These are phyloP conservation scores for Alternaria sp. DNA, from an alignment of 2,329 filamentous ascomycete species.

Conservation along the genomic window DNA sequence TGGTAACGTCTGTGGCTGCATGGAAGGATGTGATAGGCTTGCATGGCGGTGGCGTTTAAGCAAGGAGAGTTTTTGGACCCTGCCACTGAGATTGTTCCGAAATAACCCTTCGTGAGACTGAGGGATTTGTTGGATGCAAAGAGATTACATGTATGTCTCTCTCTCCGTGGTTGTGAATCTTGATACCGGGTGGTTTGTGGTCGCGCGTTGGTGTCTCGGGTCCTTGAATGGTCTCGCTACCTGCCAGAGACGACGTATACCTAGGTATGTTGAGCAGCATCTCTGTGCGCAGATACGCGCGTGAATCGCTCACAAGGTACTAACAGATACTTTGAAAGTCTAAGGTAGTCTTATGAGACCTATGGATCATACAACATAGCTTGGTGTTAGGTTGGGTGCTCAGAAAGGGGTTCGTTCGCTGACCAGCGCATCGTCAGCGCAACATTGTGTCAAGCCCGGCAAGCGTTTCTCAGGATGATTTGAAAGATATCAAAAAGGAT, in stretches of 20 bases:
- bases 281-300: neutral
- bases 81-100: neutral
- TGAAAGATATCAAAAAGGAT: neutral
- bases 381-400: neutral
- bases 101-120: neutral
- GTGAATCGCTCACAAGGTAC: neutral
- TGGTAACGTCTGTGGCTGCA: neutral
- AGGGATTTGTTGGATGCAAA: no score
- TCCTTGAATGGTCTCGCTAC: neutral
- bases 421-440: neutral
- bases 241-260: neutral
- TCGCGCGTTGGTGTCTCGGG: neutral
- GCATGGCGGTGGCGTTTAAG: neutral
- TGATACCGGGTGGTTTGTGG: neutral
- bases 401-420: neutral
- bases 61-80: neutral
- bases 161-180: neutral
- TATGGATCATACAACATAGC: neutral
- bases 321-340: neutral
- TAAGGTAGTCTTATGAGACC: neutral
- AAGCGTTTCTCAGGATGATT: neutral
- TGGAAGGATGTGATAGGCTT: slow-evolving; percentile 1
- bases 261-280: neutral
- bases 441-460: neutral
- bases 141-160: no score